A percentile compares a stretch with the other conserved stretches of the same genome.
phyloP scores from a whole-genome alignment of 2,329 filamentous ascomycete genomes.

The Ophiostoma piceae region DNA sequence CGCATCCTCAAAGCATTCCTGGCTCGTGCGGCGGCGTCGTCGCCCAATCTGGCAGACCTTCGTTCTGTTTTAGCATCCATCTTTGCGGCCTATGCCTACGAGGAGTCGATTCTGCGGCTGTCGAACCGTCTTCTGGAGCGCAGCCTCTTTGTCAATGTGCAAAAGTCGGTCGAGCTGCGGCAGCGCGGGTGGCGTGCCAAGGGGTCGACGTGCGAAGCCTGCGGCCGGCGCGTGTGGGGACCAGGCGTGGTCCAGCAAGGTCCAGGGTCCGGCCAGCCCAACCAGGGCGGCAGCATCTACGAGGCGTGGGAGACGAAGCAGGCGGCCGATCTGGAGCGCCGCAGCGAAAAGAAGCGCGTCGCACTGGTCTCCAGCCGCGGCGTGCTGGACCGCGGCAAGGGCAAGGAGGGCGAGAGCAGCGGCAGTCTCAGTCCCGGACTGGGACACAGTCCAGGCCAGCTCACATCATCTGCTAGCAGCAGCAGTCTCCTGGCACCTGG shows the following conservation, averaged over 20 bases:
- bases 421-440: neutral
- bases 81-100: conserved; percentile 92
- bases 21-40: conserved; percentile 70
- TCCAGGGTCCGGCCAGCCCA: neutral
- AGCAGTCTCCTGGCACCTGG: conserved; percentile 33
- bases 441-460: neutral
- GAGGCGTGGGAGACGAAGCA: conserved; percentile 70
- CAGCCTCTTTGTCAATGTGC: conserved; percentile 79
- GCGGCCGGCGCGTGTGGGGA: conserved; percentile 78
- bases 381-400: conserved; percentile 37
- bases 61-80: conserved; percentile 80
- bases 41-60: conserved; percentile 81
- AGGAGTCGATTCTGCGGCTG: conserved; percentile 79
- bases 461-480: conserved; percentile 14
- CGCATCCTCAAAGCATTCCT: conserved; percentile 86
- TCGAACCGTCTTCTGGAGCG: conserved; percentile 83
- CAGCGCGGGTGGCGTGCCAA: conserved; percentile 85
- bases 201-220: conserved; percentile 82
- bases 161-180: conserved; percentile 65
- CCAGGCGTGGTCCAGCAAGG: conserved; percentile 64
- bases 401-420: conserved; percentile 31
- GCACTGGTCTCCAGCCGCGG: conserved; percentile 23
- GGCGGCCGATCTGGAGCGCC: conserved; percentile 42
- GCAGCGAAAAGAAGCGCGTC: conserved; percentile 31
- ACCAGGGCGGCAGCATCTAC: conserved; percentile 54